Percentiles rank a stretch among this genome's conserved stretches.
phyloP scores from a whole-genome alignment of 371 early-diverging fungal genomes.

The Circinella umbellata region DNA sequence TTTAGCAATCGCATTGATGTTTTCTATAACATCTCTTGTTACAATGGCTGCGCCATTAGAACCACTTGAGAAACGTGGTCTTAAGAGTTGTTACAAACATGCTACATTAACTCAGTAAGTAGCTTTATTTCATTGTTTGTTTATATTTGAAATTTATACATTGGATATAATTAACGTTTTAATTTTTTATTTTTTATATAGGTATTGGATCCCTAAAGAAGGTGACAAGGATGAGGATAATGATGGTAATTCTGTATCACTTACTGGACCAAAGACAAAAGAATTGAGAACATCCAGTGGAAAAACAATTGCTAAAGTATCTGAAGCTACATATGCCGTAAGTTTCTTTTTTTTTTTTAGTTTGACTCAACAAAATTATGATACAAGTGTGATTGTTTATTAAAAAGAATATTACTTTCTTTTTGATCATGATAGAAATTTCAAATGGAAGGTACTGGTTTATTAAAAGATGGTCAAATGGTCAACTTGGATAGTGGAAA shows the following conservation, averaged over 20 bases:
- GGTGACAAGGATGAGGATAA: slow-evolving; percentile 31
- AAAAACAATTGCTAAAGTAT: slow-evolving; percentile 31
- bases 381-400: not conserved
- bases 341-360: not conserved
- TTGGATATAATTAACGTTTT: no score
- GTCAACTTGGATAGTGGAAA: slow-evolving; percentile 32
- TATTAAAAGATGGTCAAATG: slow-evolving; percentile 29
- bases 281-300: slow-evolving; percentile 22
- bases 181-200: not conserved
- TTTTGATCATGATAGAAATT: slow-evolving; percentile 20
- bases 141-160: not conserved
- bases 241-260: slow-evolving; percentile 21
- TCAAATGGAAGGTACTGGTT: slow-evolving; percentile 42
- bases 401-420: no score
- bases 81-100: slow-evolving; percentile 27
- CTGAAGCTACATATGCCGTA: slow-evolving; percentile 30
- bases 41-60: slow-evolving; percentile 18
- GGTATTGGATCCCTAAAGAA: slow-evolving; percentile 40
- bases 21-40: slow-evolving; percentile 8
- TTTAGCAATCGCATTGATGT: slow-evolving; percentile 2
- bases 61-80: slow-evolving; percentile 12
- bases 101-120: slow-evolving; percentile 25
- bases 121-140: no score
- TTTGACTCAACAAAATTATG: no score
- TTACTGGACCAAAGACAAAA: slow-evolving; percentile 27